Evolutionary conservation across 495 filamentous ascomycete genomes (phyloP).

Genomic region (Penicillium ochrochloron): DNA sequence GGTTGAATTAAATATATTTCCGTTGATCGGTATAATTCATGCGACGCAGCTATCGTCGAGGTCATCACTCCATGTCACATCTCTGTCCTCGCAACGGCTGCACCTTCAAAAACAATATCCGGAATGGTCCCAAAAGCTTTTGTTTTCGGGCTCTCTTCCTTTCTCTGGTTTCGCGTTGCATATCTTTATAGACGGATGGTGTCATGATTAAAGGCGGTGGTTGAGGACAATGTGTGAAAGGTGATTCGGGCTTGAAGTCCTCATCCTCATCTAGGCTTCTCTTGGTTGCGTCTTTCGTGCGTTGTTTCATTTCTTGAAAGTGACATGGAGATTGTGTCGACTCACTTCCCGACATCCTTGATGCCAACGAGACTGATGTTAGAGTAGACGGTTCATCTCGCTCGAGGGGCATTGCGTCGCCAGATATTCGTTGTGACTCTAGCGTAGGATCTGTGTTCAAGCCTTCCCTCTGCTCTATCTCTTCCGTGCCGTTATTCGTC

Average conservation of each 20-base stretch:
- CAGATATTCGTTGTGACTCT: not conserved
- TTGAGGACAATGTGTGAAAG: constrained; percentile 1
- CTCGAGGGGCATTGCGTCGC: not conserved
- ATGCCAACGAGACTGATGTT: too few relatives aligned
- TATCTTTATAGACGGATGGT: constrained; percentile 20
- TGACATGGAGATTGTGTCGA: not conserved
- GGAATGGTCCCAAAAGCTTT: constrained; percentile 13
- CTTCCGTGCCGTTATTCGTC: not conserved
- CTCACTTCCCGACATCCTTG: not conserved
- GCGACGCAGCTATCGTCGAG: too few relatives aligned
- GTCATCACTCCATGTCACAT: not conserved
- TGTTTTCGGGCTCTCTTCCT: constrained; percentile 14
- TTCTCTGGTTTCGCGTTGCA: constrained; percentile 21
- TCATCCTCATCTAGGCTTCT: not conserved
- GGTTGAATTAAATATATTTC: too few relatives aligned
- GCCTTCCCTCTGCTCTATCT: not conserved
- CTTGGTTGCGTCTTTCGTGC: not conserved
- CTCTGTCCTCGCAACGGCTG: constrained; percentile 7
- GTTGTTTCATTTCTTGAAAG: not conserved
- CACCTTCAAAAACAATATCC: constrained; percentile 15
- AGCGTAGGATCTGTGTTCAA: not conserved
- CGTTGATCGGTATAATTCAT: too few relatives aligned
- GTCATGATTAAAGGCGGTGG: constrained; percentile 26
- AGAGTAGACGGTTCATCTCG: not conserved
- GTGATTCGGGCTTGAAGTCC: not conserved